Evolutionary conservation across 495 filamentous ascomycete species (phyloP).

Genomic region (Aspergillus carlsbadensis): DNA sequence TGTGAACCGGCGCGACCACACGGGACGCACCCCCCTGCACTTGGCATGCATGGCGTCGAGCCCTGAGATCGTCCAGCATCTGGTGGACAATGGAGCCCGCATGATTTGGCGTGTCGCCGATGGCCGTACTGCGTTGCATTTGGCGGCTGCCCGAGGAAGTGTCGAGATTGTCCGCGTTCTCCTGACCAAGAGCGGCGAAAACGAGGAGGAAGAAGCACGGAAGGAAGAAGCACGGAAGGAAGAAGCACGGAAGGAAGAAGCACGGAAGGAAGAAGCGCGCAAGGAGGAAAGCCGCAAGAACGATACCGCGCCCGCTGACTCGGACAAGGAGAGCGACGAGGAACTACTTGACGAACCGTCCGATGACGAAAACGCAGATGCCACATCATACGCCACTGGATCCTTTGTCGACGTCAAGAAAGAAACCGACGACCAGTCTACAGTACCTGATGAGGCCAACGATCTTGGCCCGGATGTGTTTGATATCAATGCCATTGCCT

Average conservation of each 20-base stretch:
- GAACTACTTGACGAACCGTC: constrained; percentile 34
- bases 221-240: constrained; percentile 51
- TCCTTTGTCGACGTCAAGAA: constrained; percentile 67
- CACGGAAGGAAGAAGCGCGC: constrained; percentile 54
- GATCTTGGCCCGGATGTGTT: constrained; percentile 73
- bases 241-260: constrained; percentile 43
- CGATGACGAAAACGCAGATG: constrained; percentile 25
- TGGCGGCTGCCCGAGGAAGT: constrained; percentile 68
- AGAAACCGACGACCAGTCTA: constrained; percentile 24
- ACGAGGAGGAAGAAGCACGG: constrained; percentile 64
- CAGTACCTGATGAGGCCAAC: constrained; percentile 48
- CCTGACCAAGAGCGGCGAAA: constrained; percentile 64
- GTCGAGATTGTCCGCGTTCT: constrained; percentile 67
- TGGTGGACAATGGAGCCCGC: constrained; percentile 72
- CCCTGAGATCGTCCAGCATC: constrained; percentile 63
- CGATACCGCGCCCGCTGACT: constrained; percentile 43
- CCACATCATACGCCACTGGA: constrained; percentile 47
- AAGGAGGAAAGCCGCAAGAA: too few species aligned
- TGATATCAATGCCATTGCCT: constrained; percentile 70
- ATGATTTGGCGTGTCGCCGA: constrained; percentile 71
- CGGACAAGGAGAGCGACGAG: constrained; percentile 15
- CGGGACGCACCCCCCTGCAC: constrained; percentile 78
- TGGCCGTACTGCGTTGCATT: constrained; percentile 74
- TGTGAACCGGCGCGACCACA: constrained; percentile 68
- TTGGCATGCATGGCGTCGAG: constrained; percentile 67